A percentile compares a stretch with the other conserved stretches of the same genome.
Conservation (phyloP, 2,329 filamentous ascomycete species). For the Aspergillus ochraceoroseus region DNA sequence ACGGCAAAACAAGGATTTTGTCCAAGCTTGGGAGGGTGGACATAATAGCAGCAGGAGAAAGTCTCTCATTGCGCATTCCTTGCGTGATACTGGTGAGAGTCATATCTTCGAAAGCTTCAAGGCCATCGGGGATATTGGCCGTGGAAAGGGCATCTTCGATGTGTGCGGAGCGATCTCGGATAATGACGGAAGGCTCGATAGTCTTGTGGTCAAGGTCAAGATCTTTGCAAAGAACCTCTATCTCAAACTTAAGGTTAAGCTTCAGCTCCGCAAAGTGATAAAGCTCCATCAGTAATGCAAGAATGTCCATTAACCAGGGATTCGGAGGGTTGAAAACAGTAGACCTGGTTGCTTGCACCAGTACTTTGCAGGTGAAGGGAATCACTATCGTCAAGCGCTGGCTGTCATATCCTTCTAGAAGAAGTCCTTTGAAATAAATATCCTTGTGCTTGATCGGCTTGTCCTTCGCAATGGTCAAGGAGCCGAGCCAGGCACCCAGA, state of each 20-base stretch:
- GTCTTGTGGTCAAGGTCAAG: constrained; percentile 86
- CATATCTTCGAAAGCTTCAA: constrained; percentile 80
- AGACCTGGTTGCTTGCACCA: constrained; percentile 77
- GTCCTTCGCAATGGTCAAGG: constrained; percentile 85
- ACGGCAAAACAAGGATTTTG: constrained; percentile 72
- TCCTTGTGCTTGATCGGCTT: constrained; percentile 95
- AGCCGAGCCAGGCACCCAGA: constrained; percentile 86
- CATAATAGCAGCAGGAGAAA: constrained; percentile 72
- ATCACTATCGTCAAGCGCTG: constrained; percentile 89
- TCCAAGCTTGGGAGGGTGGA: constrained; percentile 80
- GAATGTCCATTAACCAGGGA: constrained; percentile 96
- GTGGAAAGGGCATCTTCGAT: constrained; percentile 54
- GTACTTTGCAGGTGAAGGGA: constrained; percentile 94
- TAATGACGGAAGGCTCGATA: constrained; percentile 80
- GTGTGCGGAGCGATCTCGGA: constrained; percentile 68
- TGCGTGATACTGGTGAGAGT: constrained; percentile 69
- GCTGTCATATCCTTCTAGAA: constrained; percentile 89
- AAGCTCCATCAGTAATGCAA: constrained; percentile 82
- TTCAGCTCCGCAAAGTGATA: constrained; percentile 92
- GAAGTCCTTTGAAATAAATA: constrained; percentile 91
- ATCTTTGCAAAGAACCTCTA: constrained; percentile 93
- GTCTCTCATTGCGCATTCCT: constrained; percentile 62
- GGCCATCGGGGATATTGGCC: constrained; percentile 58
- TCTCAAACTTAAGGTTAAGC: constrained; percentile 96
- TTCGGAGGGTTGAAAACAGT: constrained; percentile 91